Conservation (phyloP, 75 land plant genomes). For the Pinus taeda region DNA sequence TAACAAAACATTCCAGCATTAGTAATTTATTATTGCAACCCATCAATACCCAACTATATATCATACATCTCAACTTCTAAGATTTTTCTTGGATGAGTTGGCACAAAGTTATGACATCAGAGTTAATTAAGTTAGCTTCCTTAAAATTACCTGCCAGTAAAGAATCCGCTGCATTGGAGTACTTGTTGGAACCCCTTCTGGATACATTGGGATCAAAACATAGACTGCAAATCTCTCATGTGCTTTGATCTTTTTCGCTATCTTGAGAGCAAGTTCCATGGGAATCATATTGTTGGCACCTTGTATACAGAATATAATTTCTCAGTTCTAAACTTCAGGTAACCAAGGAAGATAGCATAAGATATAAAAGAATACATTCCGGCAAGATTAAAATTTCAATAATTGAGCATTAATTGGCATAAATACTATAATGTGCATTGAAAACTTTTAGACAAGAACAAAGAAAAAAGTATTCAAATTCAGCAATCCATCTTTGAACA, state of each 20-base stretch:
- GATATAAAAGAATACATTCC: constrained; percentile 8
- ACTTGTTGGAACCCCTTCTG: constrained; percentile 72
- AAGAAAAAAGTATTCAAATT: too few relatives aligned
- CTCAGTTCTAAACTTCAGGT: background rate
- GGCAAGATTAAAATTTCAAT: too few relatives aligned
- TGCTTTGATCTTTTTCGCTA: constrained; percentile 62
- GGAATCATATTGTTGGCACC: constrained; percentile 78
- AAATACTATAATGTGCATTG: too few relatives aligned
- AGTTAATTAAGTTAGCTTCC: background rate
- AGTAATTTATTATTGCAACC: background rate
- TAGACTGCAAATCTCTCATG: constrained; percentile 64
- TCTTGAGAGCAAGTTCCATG: constrained; percentile 69
- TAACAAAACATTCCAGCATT: background rate
- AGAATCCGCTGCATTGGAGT: constrained; percentile 63
- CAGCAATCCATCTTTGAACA: background rate
- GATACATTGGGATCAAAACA: constrained; percentile 74
- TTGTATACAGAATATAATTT: constrained; percentile 22
- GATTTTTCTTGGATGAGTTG: background rate
- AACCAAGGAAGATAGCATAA: background rate
- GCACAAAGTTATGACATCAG: background rate
- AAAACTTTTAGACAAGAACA: too few relatives aligned
- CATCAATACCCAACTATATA: background rate
- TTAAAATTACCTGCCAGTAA: constrained; percentile 57
- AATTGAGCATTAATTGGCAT: too few relatives aligned
- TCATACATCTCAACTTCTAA: background rate